Evolutionary conservation across 306 rosid genomes (phyloP).

Genomic region (Crotalaria pallida): DNA sequence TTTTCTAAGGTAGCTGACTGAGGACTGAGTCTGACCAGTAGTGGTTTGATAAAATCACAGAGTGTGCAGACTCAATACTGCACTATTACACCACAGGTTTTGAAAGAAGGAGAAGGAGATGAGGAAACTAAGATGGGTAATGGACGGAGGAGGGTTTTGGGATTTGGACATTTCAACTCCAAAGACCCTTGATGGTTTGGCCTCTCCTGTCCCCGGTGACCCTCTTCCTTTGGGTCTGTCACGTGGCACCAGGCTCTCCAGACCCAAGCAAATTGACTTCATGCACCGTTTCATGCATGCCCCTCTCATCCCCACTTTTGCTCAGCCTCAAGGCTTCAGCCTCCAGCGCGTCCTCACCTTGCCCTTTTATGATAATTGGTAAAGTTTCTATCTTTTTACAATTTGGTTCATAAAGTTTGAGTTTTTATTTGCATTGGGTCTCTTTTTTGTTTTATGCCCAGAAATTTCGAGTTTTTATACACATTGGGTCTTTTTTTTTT

Average conservation of each 20-base stretch:
- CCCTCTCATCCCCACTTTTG: constrained; percentile 53
- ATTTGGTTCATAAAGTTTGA: neutral
- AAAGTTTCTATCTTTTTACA: neutral
- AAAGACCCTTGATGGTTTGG: constrained; percentile 59
- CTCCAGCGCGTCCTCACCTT: constrained; percentile 69
- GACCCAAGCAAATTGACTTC: constrained; percentile 74
- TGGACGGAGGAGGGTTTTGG: constrained; percentile 77
- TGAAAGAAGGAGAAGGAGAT: constrained; percentile 41
- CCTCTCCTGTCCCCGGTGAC: constrained; percentile 53
- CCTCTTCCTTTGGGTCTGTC: constrained; percentile 69
- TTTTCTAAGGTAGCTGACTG: too few relatives aligned
- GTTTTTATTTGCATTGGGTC: neutral
- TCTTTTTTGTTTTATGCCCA: too few relatives aligned
- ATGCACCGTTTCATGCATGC: constrained; percentile 77
- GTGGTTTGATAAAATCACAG: too few relatives aligned
- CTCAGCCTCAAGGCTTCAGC: constrained; percentile 42
- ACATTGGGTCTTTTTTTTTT: neutral
- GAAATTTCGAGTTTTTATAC: constrained; percentile 3
- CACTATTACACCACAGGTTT: neutral
- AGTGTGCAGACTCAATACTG: neutral
- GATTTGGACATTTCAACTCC: constrained; percentile 79
- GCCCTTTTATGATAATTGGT: constrained; percentile 61
- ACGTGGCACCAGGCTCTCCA: constrained; percentile 61
- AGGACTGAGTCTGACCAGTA: too few relatives aligned
- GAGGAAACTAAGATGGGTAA: constrained; percentile 90